phyloP scores from a whole-genome alignment of 2,329 filamentous ascomycete genomes.

The Thelonectria blattea region DNA sequence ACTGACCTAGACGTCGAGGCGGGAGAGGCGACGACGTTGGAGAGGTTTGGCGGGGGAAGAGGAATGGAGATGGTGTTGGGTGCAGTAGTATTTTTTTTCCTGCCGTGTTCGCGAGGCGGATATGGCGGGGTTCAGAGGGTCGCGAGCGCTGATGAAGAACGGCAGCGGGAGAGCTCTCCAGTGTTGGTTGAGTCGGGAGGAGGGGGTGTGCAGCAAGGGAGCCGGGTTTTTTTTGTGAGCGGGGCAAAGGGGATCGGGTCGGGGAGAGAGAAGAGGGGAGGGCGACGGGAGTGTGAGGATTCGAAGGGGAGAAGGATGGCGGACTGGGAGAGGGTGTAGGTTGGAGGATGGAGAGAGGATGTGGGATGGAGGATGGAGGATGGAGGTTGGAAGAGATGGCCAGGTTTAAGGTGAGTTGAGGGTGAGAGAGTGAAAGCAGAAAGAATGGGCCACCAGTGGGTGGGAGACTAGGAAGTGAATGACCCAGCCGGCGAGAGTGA shows the following conservation, averaged over 20 bases:
- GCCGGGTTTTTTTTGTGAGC: slow-evolving; percentile 30
- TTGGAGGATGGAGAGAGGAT: slow-evolving; percentile 21
- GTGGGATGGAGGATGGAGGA: slow-evolving; percentile 30
- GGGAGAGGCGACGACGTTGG: slow-evolving; percentile 33
- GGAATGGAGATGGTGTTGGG: slow-evolving; percentile 30
- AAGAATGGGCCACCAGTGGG: slow-evolving; percentile 27
- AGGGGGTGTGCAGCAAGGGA: slow-evolving; percentile 26
- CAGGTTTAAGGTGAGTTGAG: slow-evolving; percentile 37
- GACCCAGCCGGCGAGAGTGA: slow-evolving; percentile 21
- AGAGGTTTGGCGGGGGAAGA: slow-evolving; percentile 28
- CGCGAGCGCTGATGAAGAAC: slow-evolving; percentile 33
- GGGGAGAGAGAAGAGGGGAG: slow-evolving; percentile 30
- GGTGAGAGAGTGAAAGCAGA: slow-evolving; percentile 11
- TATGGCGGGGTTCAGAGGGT: slow-evolving; percentile 43
- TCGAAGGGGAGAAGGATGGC: slow-evolving; percentile 30
- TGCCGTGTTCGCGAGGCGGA: slow-evolving; percentile 40
- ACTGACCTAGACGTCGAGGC: slow-evolving; percentile 37
- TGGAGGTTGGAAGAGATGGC: slow-evolving; percentile 39
- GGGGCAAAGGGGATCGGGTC: slow-evolving; percentile 29
- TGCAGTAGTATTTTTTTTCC: slow-evolving; percentile 38
- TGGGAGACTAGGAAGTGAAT: slow-evolving; percentile 8
- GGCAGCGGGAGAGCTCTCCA: slow-evolving; percentile 24
- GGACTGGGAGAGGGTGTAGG: no score
- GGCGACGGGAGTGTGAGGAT: slow-evolving; percentile 19
- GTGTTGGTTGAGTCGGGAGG: slow-evolving; percentile 23